These are phyloP conservation scores for Mucor lusitanicus DNA, from an alignment of 371 early-diverging fungal species.

Conservation along the genomic window DNA sequence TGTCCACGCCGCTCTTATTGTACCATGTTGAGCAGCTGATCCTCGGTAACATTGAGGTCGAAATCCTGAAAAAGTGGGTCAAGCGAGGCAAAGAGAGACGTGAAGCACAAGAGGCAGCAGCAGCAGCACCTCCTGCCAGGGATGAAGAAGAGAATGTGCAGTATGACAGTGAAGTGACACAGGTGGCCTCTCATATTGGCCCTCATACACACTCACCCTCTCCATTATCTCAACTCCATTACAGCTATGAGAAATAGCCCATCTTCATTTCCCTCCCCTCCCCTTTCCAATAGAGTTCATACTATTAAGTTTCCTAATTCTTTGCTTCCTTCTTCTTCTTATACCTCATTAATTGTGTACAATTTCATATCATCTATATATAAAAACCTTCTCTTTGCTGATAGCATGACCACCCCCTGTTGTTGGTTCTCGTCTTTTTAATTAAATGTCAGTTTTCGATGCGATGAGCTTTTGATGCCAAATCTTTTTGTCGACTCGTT, in stretches of 20 bases:
- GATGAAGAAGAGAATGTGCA: constrained; percentile 21
- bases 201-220: constrained; percentile 17
- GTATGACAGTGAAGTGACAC: constrained; percentile 19
- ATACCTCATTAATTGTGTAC: not conserved
- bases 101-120: not conserved
- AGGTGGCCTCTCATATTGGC: constrained; percentile 13
- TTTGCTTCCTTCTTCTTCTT: not conserved
- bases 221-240: constrained; percentile 21
- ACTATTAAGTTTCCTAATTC: not conserved
- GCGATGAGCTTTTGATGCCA: not conserved
- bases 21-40: constrained; percentile 79
- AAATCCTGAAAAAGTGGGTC: constrained; percentile 30
- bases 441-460: constrained; percentile 1
- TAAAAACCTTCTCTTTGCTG: not conserved
- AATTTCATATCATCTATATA: not conserved
- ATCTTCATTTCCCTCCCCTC: not conserved
- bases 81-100: constrained; percentile 9
- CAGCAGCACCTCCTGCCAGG: constrained; percentile 1
- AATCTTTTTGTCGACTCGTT: not conserved
- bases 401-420: constrained; percentile 4
- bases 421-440: not conserved
- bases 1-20: constrained; percentile 70
- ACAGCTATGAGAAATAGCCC: constrained; percentile 10
- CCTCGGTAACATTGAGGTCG: constrained; percentile 40
- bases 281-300: not conserved